These are phyloP conservation scores for Microdochium bolleyi DNA, from an alignment of 2,329 filamentous ascomycete genomes.

Conservation along the genomic window DNA sequence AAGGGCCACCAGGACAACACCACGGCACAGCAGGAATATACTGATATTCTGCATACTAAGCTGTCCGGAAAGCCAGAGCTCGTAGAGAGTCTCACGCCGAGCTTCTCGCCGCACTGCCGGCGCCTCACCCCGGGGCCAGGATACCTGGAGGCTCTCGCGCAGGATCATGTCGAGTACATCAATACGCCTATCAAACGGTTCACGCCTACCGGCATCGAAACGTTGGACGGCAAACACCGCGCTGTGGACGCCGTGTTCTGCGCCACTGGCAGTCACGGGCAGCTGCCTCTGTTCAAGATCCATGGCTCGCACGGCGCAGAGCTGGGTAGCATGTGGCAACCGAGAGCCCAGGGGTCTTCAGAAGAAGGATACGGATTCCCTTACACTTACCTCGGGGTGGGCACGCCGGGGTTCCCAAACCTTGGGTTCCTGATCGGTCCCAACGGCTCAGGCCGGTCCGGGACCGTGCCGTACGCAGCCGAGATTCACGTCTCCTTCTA, in stretches of 20 bases:
- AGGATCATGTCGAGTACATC: conserved; percentile 56
- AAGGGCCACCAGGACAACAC: conserved; percentile 41
- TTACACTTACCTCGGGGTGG: conserved; percentile 58
- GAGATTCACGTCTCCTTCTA: conserved; percentile 60
- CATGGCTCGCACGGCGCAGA: conserved; percentile 40
- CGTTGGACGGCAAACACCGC: conserved; percentile 44
- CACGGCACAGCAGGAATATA: conserved; percentile 36
- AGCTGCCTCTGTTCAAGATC: conserved; percentile 54
- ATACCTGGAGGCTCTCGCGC: conserved; percentile 56
- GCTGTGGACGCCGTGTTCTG: conserved; percentile 60
- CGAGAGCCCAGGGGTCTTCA: conserved; percentile 30
- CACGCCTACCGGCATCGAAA: conserved; percentile 51
- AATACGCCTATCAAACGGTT: conserved; percentile 48
- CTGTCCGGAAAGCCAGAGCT: conserved; percentile 47
- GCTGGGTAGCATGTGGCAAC: conserved; percentile 47
- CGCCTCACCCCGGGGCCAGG: conserved; percentile 59
- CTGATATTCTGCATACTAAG: conserved; percentile 43
- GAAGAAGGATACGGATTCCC: conserved; percentile 44
- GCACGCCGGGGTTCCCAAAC: conserved; percentile 60
- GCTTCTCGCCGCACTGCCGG: conserved; percentile 57
- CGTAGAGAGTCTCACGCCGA: conserved; percentile 46
- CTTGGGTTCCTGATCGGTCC: conserved; percentile 58
- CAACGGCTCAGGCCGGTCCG: conserved; percentile 49
- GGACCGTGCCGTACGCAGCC: conserved; percentile 58
- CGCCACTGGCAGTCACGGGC: conserved; percentile 58